Conservation (phyloP, 2,329 filamentous ascomycete genomes). For the Pseudogymnoascus sp. region DNA sequence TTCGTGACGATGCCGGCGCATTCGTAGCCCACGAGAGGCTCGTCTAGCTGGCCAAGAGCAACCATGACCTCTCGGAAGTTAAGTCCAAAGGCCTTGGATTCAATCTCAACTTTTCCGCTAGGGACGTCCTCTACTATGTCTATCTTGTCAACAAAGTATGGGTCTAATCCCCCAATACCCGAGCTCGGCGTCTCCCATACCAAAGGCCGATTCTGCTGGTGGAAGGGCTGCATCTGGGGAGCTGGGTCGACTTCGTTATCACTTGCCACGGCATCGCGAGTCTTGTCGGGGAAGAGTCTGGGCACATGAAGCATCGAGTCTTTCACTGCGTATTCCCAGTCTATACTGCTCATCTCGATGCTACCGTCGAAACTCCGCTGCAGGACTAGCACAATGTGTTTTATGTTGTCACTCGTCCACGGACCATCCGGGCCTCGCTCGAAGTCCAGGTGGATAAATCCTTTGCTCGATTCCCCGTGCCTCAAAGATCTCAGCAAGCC, state of each 20-base stretch:
- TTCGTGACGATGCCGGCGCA: too few relatives aligned
- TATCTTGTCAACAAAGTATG: conserved; percentile 22
- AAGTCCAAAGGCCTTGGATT: too few relatives aligned
- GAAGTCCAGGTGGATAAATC: conserved; percentile 22
- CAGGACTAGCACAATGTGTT: conserved; percentile 15
- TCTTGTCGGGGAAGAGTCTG: conserved; percentile 21
- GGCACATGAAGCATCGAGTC: conserved; percentile 23
- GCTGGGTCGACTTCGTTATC: too few relatives aligned
- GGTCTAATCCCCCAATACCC: conserved; percentile 20
- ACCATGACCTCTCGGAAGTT: too few relatives aligned
- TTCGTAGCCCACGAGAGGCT: too few relatives aligned
- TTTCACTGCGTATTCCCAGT: conserved; percentile 21
- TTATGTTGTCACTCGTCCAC: conserved; percentile 27
- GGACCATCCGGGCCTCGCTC: conserved; percentile 15
- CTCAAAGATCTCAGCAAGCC: conserved; percentile 14
- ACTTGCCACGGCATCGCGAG: conserved; percentile 17
- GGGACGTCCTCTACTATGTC: too few relatives aligned
- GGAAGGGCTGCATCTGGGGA: too few relatives aligned
- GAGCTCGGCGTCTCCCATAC: conserved; percentile 18
- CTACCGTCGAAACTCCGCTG: conserved; percentile 13
- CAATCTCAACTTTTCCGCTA: too few relatives aligned
- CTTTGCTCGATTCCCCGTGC: conserved; percentile 7
- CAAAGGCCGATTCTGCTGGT: conserved; percentile 32
- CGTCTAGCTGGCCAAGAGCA: too few relatives aligned
- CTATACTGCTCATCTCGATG: conserved; percentile 7